Evolutionary conservation across 176 grass and related monocot species (phyloP), one percentile per base, ranked within the genome.

Genomic region (Poa annua): DNA sequence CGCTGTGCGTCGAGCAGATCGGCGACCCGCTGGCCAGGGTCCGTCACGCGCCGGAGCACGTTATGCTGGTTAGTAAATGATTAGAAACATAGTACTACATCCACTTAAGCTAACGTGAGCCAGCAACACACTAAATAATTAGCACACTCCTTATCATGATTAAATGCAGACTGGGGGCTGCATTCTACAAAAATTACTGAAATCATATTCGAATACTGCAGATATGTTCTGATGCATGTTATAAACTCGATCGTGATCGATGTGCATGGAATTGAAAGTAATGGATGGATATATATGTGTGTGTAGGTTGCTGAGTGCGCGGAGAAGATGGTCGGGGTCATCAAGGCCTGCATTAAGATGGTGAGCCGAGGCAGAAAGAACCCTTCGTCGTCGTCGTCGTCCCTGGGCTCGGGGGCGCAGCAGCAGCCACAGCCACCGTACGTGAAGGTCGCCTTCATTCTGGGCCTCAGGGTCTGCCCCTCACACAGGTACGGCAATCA

Each of bases 391-490:
- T 42, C 60, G 0, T 5, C 74, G 0, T 62, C 80, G 1, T 71
- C 67, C 20, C 51, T 47, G 8, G 25, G 44, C 45, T 33, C 47
- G 8, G 22, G 14, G 25, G 15, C 26, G 25, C 45, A 53, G 56
- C 69, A 71, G 42, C 20, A 41, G 74, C 56, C 32, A n/a, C 21
- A 35, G 76, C 26, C 24, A 26, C 56, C 50, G 14, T 94, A 81
- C 78, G 82, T 88, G 48, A 92, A 88, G 79, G 85, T 94, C 1
- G 92, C 87, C 38, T 78, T 72, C 24, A 59, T 94, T 54, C 89
- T 94, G 59, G 92, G 92, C 70, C 87, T 94, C 69, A 81, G 92
- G 44, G 89, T 94, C 48, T 92, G 85, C 9, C 92, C 91, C 4
- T 69, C 64, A 33, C 86, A 93, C 80, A 82, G 91, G 91, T 90